These are phyloP conservation scores for Hibiscus tridactylites DNA, from an alignment of 345 rosid genomes.

Conservation along the genomic window DNA sequence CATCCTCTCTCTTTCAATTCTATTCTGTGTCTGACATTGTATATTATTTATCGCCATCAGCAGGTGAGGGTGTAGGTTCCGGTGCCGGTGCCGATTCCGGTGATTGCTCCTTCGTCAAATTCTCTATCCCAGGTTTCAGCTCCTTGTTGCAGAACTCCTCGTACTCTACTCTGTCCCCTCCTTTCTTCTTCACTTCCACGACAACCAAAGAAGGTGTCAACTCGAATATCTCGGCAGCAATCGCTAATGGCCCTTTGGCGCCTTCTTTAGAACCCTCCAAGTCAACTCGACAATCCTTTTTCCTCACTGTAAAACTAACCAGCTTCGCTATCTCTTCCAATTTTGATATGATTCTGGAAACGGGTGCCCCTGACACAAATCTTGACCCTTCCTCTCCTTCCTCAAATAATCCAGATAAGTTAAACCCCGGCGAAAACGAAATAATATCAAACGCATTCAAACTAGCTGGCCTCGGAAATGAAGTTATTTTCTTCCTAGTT, in stretches of 20 bases:
- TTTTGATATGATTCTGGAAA: slow-evolving; percentile 49
- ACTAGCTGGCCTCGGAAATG: slow-evolving; percentile 51
- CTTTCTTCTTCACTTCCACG: slow-evolving; percentile 82
- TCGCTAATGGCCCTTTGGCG: slow-evolving; percentile 23
- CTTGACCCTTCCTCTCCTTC: slow-evolving; percentile 61
- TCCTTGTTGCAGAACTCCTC: slow-evolving; percentile 71
- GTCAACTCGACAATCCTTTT: neutral
- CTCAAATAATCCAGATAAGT: slow-evolving; percentile 60
- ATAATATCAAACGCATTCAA: slow-evolving; percentile 65
- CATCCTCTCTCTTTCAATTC: slow-evolving; percentile 23
- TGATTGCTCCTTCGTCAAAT: slow-evolving; percentile 49
- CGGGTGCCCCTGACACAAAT: slow-evolving; percentile 58
- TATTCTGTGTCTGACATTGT: slow-evolving; percentile 56
- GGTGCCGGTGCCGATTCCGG: slow-evolving; percentile 9
- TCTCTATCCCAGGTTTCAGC: slow-evolving; percentile 65
- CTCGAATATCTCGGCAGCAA: slow-evolving; percentile 63
- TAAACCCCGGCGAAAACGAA: slow-evolving; percentile 63
- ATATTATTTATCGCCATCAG: slow-evolving; percentile 27
- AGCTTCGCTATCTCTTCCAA: slow-evolving; percentile 64
- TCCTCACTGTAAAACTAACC: slow-evolving; percentile 48
- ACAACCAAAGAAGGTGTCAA: slow-evolving; percentile 57
- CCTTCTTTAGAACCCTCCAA: neutral
- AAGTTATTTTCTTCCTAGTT: slow-evolving; percentile 18
- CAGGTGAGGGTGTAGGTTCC: neutral
- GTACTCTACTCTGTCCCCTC: slow-evolving; percentile 70